phyloP scores from a whole-genome alignment of 1,284 basidiomycete species.

The Apiotrichum gamsii region DNA sequence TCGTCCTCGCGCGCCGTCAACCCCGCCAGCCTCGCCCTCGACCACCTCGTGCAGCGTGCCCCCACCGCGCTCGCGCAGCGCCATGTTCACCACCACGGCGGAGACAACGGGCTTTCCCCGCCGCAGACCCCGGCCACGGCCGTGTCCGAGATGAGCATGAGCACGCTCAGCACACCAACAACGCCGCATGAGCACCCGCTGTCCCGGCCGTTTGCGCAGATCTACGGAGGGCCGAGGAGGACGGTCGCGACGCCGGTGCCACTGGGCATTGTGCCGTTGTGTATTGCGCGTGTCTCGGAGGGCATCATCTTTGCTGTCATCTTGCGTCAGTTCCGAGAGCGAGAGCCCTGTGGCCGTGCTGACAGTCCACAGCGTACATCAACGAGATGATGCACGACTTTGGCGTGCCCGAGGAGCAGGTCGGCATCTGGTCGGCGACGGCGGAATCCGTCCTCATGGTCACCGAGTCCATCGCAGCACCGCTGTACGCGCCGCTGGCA shows the following conservation, averaged over 20 bases:
- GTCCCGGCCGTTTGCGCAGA: not conserved
- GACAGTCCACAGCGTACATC: slow-evolving; percentile 26
- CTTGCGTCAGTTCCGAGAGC: slow-evolving; percentile 19
- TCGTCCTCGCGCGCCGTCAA: too few species aligned
- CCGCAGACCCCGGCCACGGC: not conserved
- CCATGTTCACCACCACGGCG: not conserved
- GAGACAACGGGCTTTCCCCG: too few species aligned
- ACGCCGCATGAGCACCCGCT: slow-evolving; percentile 11
- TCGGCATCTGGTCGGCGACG: slow-evolving; percentile 35
- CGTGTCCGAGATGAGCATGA: not conserved
- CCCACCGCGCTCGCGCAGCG: not conserved
- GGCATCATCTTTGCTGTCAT: slow-evolving; percentile 36
- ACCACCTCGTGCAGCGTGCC: not conserved
- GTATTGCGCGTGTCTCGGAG: slow-evolving; percentile 28
- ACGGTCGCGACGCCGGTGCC: slow-evolving; percentile 25
- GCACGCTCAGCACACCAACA: not conserved
- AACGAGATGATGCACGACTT: slow-evolving; percentile 38
- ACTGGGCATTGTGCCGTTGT: slow-evolving; percentile 26
- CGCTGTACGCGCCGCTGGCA: slow-evolving; percentile 32
- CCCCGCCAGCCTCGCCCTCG: too few species aligned
- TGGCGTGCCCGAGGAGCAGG: slow-evolving; percentile 31
- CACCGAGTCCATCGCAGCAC: slow-evolving; percentile 34
- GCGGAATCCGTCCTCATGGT: slow-evolving; percentile 34
- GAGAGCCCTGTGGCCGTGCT: not conserved
- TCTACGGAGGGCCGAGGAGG: not conserved